Conservation (phyloP, 2,329 filamentous ascomycete genomes). For the Akanthomyces dipterigenus region DNA sequence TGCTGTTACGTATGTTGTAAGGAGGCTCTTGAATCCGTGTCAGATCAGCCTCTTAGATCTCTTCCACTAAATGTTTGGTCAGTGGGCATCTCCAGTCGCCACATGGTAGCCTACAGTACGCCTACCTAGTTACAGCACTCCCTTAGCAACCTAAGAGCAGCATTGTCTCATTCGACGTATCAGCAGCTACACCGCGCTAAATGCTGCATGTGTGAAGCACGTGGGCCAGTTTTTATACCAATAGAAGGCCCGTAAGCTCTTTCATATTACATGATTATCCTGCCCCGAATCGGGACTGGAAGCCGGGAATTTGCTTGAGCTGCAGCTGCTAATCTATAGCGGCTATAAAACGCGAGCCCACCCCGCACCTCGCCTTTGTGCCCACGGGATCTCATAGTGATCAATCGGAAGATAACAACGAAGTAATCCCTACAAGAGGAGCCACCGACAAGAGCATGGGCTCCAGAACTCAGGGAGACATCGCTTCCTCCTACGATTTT, state of each 20-base stretch:
- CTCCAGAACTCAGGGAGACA: background rate
- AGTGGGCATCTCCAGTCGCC: no score
- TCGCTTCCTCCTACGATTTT: slow-evolving; percentile 23
- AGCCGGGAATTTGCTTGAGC: background rate
- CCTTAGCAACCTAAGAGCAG: no score
- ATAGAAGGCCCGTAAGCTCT: background rate
- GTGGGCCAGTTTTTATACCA: background rate
- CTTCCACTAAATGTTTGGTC: no score
- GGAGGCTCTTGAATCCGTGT: no score
- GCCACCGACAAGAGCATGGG: background rate
- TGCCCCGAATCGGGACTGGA: background rate
- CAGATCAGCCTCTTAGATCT: no score
- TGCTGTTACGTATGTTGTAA: no score
- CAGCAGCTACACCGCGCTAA: no score
- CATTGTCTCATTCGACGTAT: no score
- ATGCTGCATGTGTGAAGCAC: background rate
- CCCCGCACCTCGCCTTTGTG: background rate
- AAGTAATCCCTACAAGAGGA: background rate
- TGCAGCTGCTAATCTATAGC: background rate
- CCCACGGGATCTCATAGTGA: background rate
- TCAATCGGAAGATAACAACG: background rate
- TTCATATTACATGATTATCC: background rate
- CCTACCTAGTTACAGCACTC: no score
- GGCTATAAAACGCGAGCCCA: background rate
- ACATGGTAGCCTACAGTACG: no score